Evolutionary conservation across 1,284 basidiomycete genomes (phyloP), one percentile per base, ranked within the genome.

Genomic region (Sporisorium scitamineum): DNA sequence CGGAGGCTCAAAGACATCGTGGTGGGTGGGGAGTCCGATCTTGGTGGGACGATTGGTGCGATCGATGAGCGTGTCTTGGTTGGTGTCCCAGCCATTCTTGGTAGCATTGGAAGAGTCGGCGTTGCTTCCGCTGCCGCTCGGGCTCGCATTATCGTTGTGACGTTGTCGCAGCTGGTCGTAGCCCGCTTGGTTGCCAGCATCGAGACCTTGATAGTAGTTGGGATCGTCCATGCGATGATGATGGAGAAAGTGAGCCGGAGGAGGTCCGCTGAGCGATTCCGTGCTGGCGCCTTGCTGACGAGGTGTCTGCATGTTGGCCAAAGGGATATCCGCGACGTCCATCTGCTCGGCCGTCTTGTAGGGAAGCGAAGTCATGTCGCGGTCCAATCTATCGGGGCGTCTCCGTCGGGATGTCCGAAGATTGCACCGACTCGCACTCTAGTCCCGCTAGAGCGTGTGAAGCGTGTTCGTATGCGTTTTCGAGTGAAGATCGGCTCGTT

Each of bases 201-300:
- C 76, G 26, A 70, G 54, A 24, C 74, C 79, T 44, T 77, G 56
- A 31, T 64, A 78, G 51, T 57, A 80, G 60, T 76, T 34, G 14
- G 70, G 54, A 32, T 80, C 80, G 45, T 68, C 60, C 29, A 48
- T 20, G 34, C 64, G 68, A 27, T 76, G 79, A 8, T 65, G 60
- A 44, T 79, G 79, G 7, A 71, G 42, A 44, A 76, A 71, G 31
- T 80, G 80, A 13, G 78, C 66, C 2, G 78, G 80, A 45, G 79
- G 63, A 22, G 62, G 45, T 9, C 45, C 56, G 13, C 42, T 44
- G 45, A 62, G 18, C 6, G 77, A 71, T 11, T 61, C 69, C 2
- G 26, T 37, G 4, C 31, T 18, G 29, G 53, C 27, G 10, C 57
- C 61, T 5, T 54, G 60, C 26, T 50, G 53, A 50, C 55, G 66